Evolutionary conservation across 768 basidiomycete genomes (phyloP).

Genomic region (Pleurotus platypus): DNA sequence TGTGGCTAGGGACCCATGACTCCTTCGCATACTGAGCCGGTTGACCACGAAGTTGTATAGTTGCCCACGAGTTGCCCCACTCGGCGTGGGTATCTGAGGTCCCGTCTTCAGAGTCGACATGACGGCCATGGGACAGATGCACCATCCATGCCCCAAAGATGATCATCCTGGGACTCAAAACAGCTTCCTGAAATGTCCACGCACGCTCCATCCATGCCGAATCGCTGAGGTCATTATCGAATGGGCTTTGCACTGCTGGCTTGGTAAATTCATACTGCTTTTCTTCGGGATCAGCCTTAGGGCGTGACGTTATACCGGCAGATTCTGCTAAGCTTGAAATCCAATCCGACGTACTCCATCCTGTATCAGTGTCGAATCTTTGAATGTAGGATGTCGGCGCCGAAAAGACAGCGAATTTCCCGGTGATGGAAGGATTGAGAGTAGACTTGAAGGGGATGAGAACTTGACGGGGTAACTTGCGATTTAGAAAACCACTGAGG

Average conservation of each 20-base stretch:
- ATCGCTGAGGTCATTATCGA: background rate
- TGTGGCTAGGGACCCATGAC: background rate
- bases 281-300: background rate
- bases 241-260: background rate
- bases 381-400: background rate
- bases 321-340: background rate
- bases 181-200: slow-evolving; percentile 2
- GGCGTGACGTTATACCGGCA: background rate
- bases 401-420: background rate
- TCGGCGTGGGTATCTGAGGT: background rate
- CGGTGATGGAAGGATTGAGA: background rate
- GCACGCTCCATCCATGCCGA: background rate
- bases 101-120: background rate
- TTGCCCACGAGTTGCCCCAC: background rate
- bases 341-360: background rate
- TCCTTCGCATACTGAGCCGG: too few relatives aligned
- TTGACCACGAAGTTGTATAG: background rate
- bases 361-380: background rate
- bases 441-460: background rate
- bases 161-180: slow-evolving; percentile 1
- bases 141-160: background rate
- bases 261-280: background rate
- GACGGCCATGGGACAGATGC: background rate
- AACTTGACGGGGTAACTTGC: background rate
- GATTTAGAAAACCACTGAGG: background rate